phyloP scores from a whole-genome alignment of 257 asterid genomes.

The Salvia miltiorrhiza region DNA sequence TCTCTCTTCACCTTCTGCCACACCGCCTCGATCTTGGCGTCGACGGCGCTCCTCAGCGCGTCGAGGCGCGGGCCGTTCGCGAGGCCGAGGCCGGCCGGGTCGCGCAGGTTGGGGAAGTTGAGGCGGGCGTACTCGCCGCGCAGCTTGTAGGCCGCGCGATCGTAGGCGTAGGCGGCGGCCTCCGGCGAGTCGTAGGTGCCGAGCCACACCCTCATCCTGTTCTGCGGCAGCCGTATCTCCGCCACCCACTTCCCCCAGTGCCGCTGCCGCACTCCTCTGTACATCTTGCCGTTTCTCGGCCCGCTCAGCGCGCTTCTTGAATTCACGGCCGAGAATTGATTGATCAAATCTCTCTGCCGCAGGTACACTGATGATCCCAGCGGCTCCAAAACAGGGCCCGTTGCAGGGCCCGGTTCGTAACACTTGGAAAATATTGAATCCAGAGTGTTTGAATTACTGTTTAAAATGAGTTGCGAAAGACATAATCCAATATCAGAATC shows the following conservation, averaged over 20 bases:
- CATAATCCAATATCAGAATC: slow-evolving; percentile 37
- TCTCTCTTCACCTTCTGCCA: slow-evolving; percentile 56
- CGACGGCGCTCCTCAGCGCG: slow-evolving; percentile 54
- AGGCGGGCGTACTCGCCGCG: slow-evolving; percentile 92
- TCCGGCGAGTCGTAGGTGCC: slow-evolving; percentile 95
- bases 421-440: slow-evolving; percentile 62
- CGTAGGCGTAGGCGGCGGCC: slow-evolving; percentile 96
- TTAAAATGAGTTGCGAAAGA: slow-evolving; percentile 50
- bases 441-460: slow-evolving; percentile 46
- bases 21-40: slow-evolving; percentile 68
- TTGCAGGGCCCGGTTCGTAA: slow-evolving; percentile 7
- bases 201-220: slow-evolving; percentile 86
- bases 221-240: slow-evolving; percentile 88
- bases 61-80: slow-evolving; percentile 37
- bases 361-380: slow-evolving; percentile 61
- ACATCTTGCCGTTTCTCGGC: slow-evolving; percentile 39
- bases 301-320: background rate
- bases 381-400: slow-evolving; percentile 36
- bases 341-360: slow-evolving; percentile 51
- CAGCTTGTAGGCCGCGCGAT: slow-evolving; percentile 86
- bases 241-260: slow-evolving; percentile 99
- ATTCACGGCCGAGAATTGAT: slow-evolving; percentile 23
- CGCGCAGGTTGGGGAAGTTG: slow-evolving; percentile 71
- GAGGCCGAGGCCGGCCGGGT: slow-evolving; percentile 51
- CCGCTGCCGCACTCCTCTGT: slow-evolving; percentile 96